These are phyloP conservation scores for Neolecta irregularis DNA, from an alignment of 1,139 yeast species.

Conservation along the genomic window DNA sequence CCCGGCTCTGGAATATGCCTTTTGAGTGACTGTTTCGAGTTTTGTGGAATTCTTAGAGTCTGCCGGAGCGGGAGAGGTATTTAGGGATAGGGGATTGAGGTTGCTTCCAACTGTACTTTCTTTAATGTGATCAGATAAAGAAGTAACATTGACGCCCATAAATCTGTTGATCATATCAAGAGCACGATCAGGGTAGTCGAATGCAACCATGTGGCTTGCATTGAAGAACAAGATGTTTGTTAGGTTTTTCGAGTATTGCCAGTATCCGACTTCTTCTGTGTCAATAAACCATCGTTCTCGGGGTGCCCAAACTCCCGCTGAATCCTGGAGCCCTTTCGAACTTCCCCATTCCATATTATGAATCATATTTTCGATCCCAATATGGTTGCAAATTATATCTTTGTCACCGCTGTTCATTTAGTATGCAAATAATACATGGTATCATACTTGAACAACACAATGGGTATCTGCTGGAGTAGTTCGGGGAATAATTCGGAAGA, in stretches of 20 bases:
- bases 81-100: not conserved
- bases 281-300: constrained; percentile 19
- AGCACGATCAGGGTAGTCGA: constrained; percentile 55
- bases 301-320: constrained; percentile 18
- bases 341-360: constrained; percentile 55
- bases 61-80: constrained; percentile 4
- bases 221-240: constrained; percentile 61
- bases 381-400: constrained; percentile 75
- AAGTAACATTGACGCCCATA: constrained; percentile 19
- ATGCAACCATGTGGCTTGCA: constrained; percentile 92
- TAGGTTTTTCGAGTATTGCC: constrained; percentile 43
- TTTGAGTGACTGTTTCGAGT: constrained; percentile 20
- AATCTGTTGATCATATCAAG: constrained; percentile 40
- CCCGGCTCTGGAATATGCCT: constrained; percentile 29
- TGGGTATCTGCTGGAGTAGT: constrained; percentile 42
- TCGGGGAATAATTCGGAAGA: constrained; percentile 51
- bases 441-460: constrained; percentile 40
- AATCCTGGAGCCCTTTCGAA: constrained; percentile 36
- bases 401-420: constrained; percentile 48
- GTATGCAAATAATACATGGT: not conserved
- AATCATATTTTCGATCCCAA: constrained; percentile 59
- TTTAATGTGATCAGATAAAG: constrained; percentile 4
- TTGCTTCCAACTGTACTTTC: not conserved
- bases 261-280: constrained; percentile 21
- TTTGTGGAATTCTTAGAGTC: constrained; percentile 1